These are phyloP conservation scores for Musa balbisiana DNA, from an alignment of 202 grass and related monocot species.

Conservation along the genomic window DNA sequence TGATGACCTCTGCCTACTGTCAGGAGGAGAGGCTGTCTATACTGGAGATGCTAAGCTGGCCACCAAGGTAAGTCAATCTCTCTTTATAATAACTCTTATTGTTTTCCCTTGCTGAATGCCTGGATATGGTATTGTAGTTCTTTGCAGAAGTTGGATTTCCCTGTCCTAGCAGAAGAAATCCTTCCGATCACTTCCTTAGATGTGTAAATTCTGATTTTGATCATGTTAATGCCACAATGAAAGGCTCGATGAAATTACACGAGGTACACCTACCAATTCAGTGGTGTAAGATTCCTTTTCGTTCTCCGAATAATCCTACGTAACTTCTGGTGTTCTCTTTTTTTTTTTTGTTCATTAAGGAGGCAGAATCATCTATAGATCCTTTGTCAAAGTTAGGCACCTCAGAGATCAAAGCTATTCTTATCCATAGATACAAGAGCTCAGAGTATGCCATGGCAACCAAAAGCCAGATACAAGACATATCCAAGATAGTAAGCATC, in stretches of 20 bases:
- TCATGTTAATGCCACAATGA: constrained; percentile 55
- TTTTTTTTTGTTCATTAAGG: constrained; percentile 34
- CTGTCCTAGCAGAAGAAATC: constrained; percentile 79
- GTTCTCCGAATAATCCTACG: constrained; percentile 1
- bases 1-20: constrained; percentile 87
- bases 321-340: constrained; percentile 17
- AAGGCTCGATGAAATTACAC: constrained; percentile 79
- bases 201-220: constrained; percentile 95
- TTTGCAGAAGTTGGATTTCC: constrained; percentile 89
- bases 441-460: constrained; percentile 58
- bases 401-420: constrained; percentile 59
- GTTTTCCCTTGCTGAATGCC: not conserved
- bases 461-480: constrained; percentile 59
- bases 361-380: constrained; percentile 47
- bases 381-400: constrained; percentile 68
- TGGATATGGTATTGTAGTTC: constrained; percentile 42
- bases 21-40: constrained; percentile 73
- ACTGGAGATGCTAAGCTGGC: constrained; percentile 79
- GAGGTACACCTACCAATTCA: constrained; percentile 31
- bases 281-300: not conserved
- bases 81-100: not conserved
- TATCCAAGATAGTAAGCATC: constrained; percentile 78
- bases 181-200: constrained; percentile 88
- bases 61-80: constrained; percentile 38
- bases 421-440: constrained; percentile 74